Evolutionary conservation across 225 moss, liverwort and hornwort species (phyloP).

Genomic region (Polytrichum commune): DNA sequence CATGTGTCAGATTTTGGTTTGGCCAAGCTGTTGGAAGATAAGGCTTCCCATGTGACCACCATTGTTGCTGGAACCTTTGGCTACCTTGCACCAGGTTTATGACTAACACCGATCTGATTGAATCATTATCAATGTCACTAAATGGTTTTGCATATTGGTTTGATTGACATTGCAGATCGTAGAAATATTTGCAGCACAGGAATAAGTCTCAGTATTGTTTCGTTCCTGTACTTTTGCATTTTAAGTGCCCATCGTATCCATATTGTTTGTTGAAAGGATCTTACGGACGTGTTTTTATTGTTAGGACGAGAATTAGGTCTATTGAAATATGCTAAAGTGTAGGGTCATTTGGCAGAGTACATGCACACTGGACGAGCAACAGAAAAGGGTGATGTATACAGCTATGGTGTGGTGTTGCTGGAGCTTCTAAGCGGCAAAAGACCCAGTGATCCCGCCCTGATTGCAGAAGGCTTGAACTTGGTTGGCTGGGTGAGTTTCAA

Average conservation of each 20-base stretch:
- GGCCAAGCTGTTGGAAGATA: slow-evolving; percentile 80
- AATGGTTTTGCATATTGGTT: too few relatives aligned
- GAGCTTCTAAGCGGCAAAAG: slow-evolving; percentile 84
- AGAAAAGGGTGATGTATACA: slow-evolving; percentile 87
- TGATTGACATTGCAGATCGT: too few relatives aligned
- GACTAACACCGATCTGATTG: not conserved
- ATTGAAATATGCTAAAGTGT: slow-evolving; percentile 5
- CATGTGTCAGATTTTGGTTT: slow-evolving; percentile 92
- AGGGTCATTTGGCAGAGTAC: slow-evolving; percentile 59
- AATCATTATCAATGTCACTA: too few relatives aligned
- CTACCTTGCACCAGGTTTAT: slow-evolving; percentile 84
- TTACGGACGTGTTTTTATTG: too few relatives aligned
- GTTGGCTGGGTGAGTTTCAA: slow-evolving; percentile 65
- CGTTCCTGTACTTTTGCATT: too few relatives aligned
- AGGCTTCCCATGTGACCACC: slow-evolving; percentile 81
- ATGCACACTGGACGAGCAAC: slow-evolving; percentile 87
- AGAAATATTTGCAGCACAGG: too few relatives aligned
- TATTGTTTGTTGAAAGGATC: too few relatives aligned
- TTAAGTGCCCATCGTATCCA: too few relatives aligned
- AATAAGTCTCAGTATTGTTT: too few relatives aligned
- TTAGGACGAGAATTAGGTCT: too few relatives aligned
- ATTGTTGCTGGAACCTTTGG: slow-evolving; percentile 92
- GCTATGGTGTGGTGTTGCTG: slow-evolving; percentile 84
- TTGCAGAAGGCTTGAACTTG: slow-evolving; percentile 76
- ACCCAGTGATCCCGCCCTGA: slow-evolving; percentile 70